Base-by-base conservation (phyloP, 2,329 filamentous ascomycete genomes). In the Rugonectria rugulosa region DNA sequence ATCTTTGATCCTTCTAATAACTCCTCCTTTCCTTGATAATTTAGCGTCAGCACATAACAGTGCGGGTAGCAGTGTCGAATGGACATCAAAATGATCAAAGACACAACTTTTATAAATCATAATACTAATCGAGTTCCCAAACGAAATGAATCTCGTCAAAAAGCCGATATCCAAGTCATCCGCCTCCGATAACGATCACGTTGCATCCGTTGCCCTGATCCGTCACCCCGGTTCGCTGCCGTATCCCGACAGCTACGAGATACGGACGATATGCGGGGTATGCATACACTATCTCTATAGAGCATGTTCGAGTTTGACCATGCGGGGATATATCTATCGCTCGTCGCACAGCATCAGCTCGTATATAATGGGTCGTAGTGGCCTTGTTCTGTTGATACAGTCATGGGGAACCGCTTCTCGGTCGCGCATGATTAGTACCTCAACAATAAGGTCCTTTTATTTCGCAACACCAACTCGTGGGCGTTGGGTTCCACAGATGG, bases 261-360 rank as follows among this genome's bases (percentile, higher is more conserved):
- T n/a, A n/a, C n/a, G n/a, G n/a, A n/a, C n/a, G n/a, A n/a, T n/a
- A 24, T 41, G 36, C 29, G 20, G 37, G 44, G 42, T 26, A n/a
- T n/a, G n/a, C n/a, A n/a, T n/a, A n/a, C n/a, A n/a, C n/a, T n/a
- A n/a, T n/a, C n/a, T n/a, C 44, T 8, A 32, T 40, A 40, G 27
- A 50, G 41, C 60, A 42, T 59, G 48, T 27, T 54, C 46, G 48
- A 58, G 49, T 21, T 53, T 49, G 44, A 48, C 49, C 51, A 54
- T 57, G 53, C 61, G 57, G 60, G 49, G 63, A 66, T 64, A 67
- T 63, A 65, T 67, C 63, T 67, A 64, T 60, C 65, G 37, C 61
- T 55, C 52, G 51, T 64, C 57, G 41, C 54, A 53, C 55, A 55
- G 37, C 24, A 36, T 48, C 32, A 46, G 42, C 42, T 60, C 29